Evolutionary conservation across 1,284 basidiomycete species (phyloP).

Genomic region (Ustilago esculenta): DNA sequence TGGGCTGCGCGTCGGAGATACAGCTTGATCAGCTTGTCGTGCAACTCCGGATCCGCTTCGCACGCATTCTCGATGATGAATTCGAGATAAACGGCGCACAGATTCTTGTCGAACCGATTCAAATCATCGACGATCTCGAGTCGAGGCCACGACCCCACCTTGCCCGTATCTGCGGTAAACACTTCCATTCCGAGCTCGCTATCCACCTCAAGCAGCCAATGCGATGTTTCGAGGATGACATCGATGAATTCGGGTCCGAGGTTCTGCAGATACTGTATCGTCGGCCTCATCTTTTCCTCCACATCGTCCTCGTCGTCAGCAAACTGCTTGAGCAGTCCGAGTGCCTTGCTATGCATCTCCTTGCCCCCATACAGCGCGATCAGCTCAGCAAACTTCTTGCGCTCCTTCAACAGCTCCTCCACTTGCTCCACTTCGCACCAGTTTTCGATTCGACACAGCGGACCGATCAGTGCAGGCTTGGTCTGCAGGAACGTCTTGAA

Average conservation of each 20-base stretch:
- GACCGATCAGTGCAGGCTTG: constrained; percentile 82
- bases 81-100: constrained; percentile 83
- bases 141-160: constrained; percentile 75
- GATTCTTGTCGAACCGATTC: constrained; percentile 74
- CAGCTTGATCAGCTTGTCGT: constrained; percentile 86
- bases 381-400: constrained; percentile 90
- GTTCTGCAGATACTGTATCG: constrained; percentile 89
- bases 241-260: constrained; percentile 70
- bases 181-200: constrained; percentile 83
- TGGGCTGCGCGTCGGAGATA: constrained; percentile 75
- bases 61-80: constrained; percentile 80
- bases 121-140: constrained; percentile 70
- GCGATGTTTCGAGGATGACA: constrained; percentile 70
- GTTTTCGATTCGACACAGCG: constrained; percentile 88
- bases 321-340: constrained; percentile 79
- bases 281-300: constrained; percentile 82
- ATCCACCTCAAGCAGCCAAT: constrained; percentile 85
- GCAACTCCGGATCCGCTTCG: constrained; percentile 77
- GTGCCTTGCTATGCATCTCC: constrained; percentile 90
- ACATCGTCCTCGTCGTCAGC: constrained; percentile 76
- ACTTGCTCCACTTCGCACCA: constrained; percentile 98
- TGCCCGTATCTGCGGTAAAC: constrained; percentile 82
- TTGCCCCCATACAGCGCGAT: constrained; percentile 92
- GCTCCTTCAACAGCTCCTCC: constrained; percentile 82
- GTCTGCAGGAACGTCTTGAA: constrained; percentile 92